A percentile compares a stretch with the other conserved stretches of the same genome.
These are phyloP conservation scores for Ceratobasidium sp. DNA, from an alignment of 1,284 basidiomycete species.

Conservation along the genomic window DNA sequence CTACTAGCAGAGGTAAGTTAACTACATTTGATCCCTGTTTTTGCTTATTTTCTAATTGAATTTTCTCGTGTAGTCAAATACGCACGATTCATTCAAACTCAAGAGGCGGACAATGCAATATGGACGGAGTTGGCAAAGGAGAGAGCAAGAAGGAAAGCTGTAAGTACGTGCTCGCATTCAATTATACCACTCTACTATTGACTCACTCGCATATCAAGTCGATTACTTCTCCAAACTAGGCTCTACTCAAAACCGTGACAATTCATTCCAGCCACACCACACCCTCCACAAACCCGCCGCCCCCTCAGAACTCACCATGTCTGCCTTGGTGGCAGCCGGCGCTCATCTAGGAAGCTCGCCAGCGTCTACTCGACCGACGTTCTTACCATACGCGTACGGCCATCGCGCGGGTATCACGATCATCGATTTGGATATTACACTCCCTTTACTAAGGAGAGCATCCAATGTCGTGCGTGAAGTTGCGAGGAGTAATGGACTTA, in stretches of 20 bases:
- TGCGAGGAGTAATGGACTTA: slow-evolving; percentile 81
- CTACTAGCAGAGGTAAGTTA: neutral
- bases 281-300: slow-evolving; percentile 70
- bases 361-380: slow-evolving; percentile 85
- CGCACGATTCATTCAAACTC: slow-evolving; percentile 23
- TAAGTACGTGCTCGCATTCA: slow-evolving; percentile 29
- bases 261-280: slow-evolving; percentile 79
- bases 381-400: slow-evolving; percentile 94
- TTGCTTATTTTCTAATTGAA: neutral
- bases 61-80: neutral
- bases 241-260: slow-evolving; percentile 77
- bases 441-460: slow-evolving; percentile 91
- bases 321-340: slow-evolving; percentile 90
- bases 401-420: slow-evolving; percentile 89
- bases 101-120: slow-evolving; percentile 5
- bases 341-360: slow-evolving; percentile 94
- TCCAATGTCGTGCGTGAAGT: slow-evolving; percentile 87
- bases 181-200: slow-evolving; percentile 11
- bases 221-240: slow-evolving; percentile 76
- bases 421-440: slow-evolving; percentile 95
- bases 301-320: slow-evolving; percentile 77
- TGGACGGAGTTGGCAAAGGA: slow-evolving; percentile 48
- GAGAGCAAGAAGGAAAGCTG: slow-evolving; percentile 55
- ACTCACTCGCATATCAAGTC: slow-evolving; percentile 58
- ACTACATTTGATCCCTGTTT: neutral